Evolutionary conservation across 1,139 yeast genomes (phyloP), one percentile per base, ranked within the genome.

Genomic region (Taphrina wiesneri): DNA sequence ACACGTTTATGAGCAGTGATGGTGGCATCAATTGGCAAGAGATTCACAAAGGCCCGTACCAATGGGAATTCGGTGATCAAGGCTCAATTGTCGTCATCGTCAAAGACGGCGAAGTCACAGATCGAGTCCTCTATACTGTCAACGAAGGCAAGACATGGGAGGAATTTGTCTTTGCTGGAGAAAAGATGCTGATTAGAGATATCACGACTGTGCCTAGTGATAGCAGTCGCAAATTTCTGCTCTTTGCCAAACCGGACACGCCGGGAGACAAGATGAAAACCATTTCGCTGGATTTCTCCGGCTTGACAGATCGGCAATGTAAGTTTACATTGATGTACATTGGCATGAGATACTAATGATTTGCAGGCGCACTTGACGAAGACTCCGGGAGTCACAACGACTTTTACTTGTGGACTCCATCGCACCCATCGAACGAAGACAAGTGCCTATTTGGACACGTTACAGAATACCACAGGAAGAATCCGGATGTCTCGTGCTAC

Each of bases 41-140:
- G 75, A 78, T 91, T 30, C 81, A 78, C 64, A 83, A 87, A 69
- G 96, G 96, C 0, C 82, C 84, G 0, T 83, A 83, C 73, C 88
- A 88, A 84, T 95, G 98, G 98, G 98, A 92, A 75, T 93, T 81
- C 76, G 99, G 98, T 68, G 99, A 95, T 75, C 87, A 91, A 71
- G 99, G 99, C 6, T 86, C 96, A 0, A 82, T 95, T 51, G 78
- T 93, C 67, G 90, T 88, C 0, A 76, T 92, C 61, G 93, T 88
- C 3, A 80, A 84, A 62, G 84, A 84, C 25, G 78, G 75, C 7
- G 84, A 82, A 3, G 78, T 79, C 32, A 87, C 97, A 0, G 81
- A 90, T 69, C 75, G 77, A 0, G 69, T 93, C 1, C 72, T 77
- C 0, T 92, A 86, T 72, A 88, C 97, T 0, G 75, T 86, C 30